Percentiles rank a stretch among this genome's conserved stretches.
Evolutionary conservation across 805 yeast genomes (phyloP).

Genomic region (Helenozyma baotianmanensis): DNA sequence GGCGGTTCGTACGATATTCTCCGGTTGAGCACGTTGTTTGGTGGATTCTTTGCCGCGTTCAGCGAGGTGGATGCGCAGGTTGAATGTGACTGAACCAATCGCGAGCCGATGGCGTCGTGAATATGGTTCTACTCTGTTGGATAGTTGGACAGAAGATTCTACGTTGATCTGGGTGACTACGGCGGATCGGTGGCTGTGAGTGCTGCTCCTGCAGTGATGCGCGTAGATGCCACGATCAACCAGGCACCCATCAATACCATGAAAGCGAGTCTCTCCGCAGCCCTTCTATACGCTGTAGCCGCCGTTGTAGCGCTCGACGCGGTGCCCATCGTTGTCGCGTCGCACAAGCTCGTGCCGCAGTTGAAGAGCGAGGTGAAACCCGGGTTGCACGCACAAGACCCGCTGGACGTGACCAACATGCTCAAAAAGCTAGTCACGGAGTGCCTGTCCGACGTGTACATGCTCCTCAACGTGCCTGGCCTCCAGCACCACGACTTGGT

Average conservation of each 20-base stretch:
- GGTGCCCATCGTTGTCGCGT: constrained; percentile 35
- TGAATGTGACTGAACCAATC: constrained; percentile 23
- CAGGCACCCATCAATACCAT: no score
- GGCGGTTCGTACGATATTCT: constrained; percentile 76
- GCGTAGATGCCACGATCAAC: no score
- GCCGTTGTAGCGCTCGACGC: constrained; percentile 12
- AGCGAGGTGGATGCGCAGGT: constrained; percentile 25
- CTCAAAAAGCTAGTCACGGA: constrained; percentile 32
- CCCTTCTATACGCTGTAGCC: no score
- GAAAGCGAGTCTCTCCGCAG: not conserved
- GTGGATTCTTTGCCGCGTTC: constrained; percentile 49
- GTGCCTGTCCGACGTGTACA: constrained; percentile 36
- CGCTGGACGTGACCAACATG: constrained; percentile 27
- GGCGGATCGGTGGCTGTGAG: no score
- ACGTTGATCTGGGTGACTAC: no score
- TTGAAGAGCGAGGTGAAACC: constrained; percentile 22
- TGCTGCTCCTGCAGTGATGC: no score
- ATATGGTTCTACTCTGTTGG: no score
- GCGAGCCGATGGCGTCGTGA: no score
- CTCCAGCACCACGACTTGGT: constrained; percentile 26
- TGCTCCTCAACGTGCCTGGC: constrained; percentile 38
- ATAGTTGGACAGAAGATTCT: no score
- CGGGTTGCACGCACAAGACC: constrained; percentile 18
- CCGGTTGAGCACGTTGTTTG: constrained; percentile 56
- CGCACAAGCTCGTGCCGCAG: constrained; percentile 34